Percentiles rank a stretch among this genome's conserved stretches.
Evolutionary conservation across 352 stramenopile species (phyloP).

Genomic region (Pythium folliculosum): DNA sequence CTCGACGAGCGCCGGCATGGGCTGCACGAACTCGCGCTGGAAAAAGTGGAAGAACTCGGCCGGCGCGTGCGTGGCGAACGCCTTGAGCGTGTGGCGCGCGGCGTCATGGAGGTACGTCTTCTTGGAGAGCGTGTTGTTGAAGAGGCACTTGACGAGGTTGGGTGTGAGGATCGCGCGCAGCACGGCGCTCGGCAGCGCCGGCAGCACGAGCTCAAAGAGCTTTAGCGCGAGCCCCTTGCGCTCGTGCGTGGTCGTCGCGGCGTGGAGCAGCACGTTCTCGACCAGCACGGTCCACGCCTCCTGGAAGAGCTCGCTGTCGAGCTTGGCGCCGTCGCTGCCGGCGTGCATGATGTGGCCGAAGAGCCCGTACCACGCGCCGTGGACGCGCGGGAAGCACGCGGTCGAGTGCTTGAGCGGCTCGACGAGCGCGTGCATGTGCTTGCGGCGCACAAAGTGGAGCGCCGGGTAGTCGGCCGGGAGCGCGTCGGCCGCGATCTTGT

Average conservation of each 20-base stretch:
- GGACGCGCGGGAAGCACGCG: conserved; percentile 71
- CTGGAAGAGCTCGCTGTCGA: conserved; percentile 72
- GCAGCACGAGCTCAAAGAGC: conserved; percentile 76
- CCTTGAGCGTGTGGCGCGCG: conserved; percentile 65
- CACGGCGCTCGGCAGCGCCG: conserved; percentile 46
- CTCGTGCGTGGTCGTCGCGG: conserved; percentile 63
- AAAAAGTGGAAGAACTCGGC: conserved; percentile 76
- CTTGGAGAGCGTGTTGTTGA: conserved; percentile 78
- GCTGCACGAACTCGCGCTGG: conserved; percentile 65
- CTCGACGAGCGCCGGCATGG: conserved; percentile 59
- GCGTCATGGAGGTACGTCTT: conserved; percentile 86
- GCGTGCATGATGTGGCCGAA: conserved; percentile 74
- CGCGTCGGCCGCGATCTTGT: conserved; percentile 39
- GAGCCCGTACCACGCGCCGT: conserved; percentile 76
- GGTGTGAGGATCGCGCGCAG: conserved; percentile 71
- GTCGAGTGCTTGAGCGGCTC: conserved; percentile 73
- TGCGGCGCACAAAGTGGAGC: conserved; percentile 48
- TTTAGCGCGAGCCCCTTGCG: conserved; percentile 79
- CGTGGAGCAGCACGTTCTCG: conserved; percentile 68
- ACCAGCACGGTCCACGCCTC: conserved; percentile 82
- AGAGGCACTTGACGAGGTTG: conserved; percentile 80
- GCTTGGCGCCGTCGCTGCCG: conserved; percentile 32
- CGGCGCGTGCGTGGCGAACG: conserved; percentile 49
- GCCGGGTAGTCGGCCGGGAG: conserved; percentile 45
- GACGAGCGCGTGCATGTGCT: conserved; percentile 60